Evolutionary conservation across 805 yeast species (phyloP).

Genomic region (Candida tallmaniae): DNA sequence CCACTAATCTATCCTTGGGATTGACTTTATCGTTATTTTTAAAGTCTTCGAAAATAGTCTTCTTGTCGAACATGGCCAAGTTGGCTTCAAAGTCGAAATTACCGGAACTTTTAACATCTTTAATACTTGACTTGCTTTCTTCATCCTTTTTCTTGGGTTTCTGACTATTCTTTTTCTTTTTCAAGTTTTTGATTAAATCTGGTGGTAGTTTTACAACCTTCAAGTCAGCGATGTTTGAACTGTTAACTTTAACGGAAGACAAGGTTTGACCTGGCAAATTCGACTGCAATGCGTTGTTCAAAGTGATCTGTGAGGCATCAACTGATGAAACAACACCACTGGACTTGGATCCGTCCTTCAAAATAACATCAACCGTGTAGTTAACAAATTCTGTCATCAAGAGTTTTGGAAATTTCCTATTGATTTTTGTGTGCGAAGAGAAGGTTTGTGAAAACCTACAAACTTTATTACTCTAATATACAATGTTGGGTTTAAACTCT

Average conservation of each 20-base stretch:
- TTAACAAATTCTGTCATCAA: slow-evolving; percentile 37
- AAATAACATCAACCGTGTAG: slow-evolving; percentile 34
- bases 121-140: slow-evolving; percentile 4
- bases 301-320: slow-evolving; percentile 21
- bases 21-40: slow-evolving; percentile 57
- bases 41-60: slow-evolving; percentile 72
- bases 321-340: slow-evolving; percentile 33
- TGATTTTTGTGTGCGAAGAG: too few species aligned
- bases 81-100: slow-evolving; percentile 88
- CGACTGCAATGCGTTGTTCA: slow-evolving; percentile 17
- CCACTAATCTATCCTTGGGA: slow-evolving; percentile 62
- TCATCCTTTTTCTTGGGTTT: slow-evolving; percentile 13
- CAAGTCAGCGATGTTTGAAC: slow-evolving; percentile 48
- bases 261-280: slow-evolving; percentile 11
- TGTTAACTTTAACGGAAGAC: slow-evolving; percentile 11
- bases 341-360: slow-evolving; percentile 35
- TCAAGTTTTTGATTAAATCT: slow-evolving; percentile 14
- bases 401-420: background rate
- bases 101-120: slow-evolving; percentile 8
- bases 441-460: too few species aligned
- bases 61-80: slow-evolving; percentile 76
- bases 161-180: slow-evolving; percentile 15
- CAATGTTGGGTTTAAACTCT: slow-evolving; percentile 6
- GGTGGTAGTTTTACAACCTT: slow-evolving; percentile 54
- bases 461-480: background rate